Evolutionary conservation across 306 rosid genomes (phyloP).

Genomic region (Rubus idaeus): DNA sequence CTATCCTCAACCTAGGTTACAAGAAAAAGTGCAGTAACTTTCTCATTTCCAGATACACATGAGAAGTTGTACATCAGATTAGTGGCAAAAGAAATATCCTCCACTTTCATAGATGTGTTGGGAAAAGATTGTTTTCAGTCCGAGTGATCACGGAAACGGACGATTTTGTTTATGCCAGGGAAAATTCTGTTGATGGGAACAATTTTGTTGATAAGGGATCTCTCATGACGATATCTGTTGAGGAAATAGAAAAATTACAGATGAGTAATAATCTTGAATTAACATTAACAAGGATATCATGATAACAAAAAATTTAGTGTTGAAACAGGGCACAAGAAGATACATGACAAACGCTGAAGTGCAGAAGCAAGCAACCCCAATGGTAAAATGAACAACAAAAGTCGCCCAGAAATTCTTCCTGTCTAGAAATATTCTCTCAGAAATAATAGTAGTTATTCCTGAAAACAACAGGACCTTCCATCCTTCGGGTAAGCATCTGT

Average conservation of each 20-base stretch:
- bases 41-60: background rate
- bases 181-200: conserved; percentile 7
- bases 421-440: conserved; percentile 78
- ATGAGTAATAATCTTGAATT: background rate
- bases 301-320: background rate
- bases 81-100: background rate
- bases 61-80: background rate
- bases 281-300: background rate
- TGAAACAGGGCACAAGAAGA: conserved; percentile 19
- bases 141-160: conserved; percentile 63
- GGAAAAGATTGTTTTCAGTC: conserved; percentile 42
- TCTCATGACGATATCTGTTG: conserved; percentile 65
- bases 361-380: conserved; percentile 80
- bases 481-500: conserved; percentile 82
- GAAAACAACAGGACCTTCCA: conserved; percentile 66
- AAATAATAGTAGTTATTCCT: conserved; percentile 57
- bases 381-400: conserved; percentile 58
- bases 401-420: conserved; percentile 67
- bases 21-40: background rate
- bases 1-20: no score
- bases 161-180: conserved; percentile 45
- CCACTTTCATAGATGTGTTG: background rate
- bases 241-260: background rate
- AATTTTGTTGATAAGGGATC: conserved; percentile 64
- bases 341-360: conserved; percentile 69